phyloP scores from a whole-genome alignment of 1,284 basidiomycete species.

The Leccinum solheimii region DNA sequence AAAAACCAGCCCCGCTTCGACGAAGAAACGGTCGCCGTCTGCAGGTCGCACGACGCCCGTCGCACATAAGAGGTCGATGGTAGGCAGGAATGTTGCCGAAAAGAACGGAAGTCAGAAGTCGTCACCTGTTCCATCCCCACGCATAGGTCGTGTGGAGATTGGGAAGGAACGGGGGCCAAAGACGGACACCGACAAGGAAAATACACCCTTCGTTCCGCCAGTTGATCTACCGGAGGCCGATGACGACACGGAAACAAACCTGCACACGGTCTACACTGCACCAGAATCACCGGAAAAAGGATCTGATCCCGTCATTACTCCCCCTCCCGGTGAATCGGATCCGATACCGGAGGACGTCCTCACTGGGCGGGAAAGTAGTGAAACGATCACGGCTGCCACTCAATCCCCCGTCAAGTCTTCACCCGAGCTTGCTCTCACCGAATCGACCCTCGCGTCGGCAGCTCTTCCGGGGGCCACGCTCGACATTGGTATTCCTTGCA shows the following conservation, averaged over 20 bases:
- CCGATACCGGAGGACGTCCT: background rate
- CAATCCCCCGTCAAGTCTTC: no score
- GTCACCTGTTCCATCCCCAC: conserved; percentile 22
- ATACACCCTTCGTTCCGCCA: conserved; percentile 7
- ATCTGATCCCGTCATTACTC: conserved; percentile 8
- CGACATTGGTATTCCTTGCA: conserved; percentile 84
- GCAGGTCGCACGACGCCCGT: conserved; percentile 30
- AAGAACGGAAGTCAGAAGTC: conserved; percentile 22
- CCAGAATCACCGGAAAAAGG: conserved; percentile 12
- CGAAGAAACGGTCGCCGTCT: conserved; percentile 24
- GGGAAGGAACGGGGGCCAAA: conserved; percentile 20
- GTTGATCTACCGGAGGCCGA: conserved; percentile 8
- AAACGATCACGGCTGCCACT: no score
- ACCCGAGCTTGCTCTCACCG: no score
- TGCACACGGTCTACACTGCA: conserved; percentile 26
- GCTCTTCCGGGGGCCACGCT: conserved; percentile 46
- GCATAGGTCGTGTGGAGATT: conserved; percentile 17
- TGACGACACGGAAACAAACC: conserved; percentile 27
- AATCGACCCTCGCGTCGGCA: no score
- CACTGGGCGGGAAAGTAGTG: no score
- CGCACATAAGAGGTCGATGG: conserved; percentile 18
- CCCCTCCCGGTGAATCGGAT: background rate
- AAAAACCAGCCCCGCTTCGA: conserved; percentile 27
- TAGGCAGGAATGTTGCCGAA: conserved; percentile 16
- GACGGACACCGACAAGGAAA: conserved; percentile 22